Conservation (phyloP, 768 basidiomycete genomes). For the Kwoniella sp. region DNA sequence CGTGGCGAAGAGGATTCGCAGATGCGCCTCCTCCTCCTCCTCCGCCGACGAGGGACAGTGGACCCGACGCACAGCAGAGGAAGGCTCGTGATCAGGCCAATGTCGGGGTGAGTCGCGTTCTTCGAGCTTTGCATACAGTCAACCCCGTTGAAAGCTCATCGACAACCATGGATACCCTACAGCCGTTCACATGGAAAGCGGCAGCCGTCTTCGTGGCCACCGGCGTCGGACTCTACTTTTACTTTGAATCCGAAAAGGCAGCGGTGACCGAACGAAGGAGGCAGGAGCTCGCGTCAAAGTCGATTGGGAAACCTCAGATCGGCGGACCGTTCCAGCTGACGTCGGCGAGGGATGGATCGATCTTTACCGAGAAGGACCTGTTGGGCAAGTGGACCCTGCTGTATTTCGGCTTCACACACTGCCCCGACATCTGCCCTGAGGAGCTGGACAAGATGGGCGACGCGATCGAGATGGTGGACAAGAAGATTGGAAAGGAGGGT, state of each 20-base stretch:
- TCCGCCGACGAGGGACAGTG: neutral
- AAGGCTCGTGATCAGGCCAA: conserved; percentile 31
- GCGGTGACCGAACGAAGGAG: conserved; percentile 71
- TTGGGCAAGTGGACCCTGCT: conserved; percentile 77
- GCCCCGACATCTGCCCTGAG: conserved; percentile 97
- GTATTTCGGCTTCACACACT: conserved; percentile 98
- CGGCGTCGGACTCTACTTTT: conserved; percentile 74
- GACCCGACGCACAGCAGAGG: conserved; percentile 6
- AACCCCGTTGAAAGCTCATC: no score
- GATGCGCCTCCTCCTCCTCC: conserved; percentile 1
- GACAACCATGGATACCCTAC: neutral
- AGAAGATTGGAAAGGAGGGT: conserved; percentile 2
- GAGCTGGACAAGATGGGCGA: conserved; percentile 91
- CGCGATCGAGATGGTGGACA: conserved; percentile 57
- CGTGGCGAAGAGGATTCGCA: conserved; percentile 10
- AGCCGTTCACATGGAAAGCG: conserved; percentile 90
- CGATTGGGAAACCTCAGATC: conserved; percentile 77
- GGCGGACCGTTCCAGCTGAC: conserved; percentile 84
- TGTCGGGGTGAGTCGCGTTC: conserved; percentile 31
- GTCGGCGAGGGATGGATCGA: conserved; percentile 48
- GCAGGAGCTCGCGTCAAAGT: conserved; percentile 66
- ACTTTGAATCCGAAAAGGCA: conserved; percentile 83
- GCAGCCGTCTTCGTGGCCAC: conserved; percentile 78
- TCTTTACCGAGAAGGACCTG: conserved; percentile 78
- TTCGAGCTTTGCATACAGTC: neutral